Percentiles rank a stretch among this genome's conserved stretches.
These are phyloP conservation scores for Coix lacrymajobi DNA, from an alignment of 176 grass and related monocot genomes.

Conservation along the genomic window DNA sequence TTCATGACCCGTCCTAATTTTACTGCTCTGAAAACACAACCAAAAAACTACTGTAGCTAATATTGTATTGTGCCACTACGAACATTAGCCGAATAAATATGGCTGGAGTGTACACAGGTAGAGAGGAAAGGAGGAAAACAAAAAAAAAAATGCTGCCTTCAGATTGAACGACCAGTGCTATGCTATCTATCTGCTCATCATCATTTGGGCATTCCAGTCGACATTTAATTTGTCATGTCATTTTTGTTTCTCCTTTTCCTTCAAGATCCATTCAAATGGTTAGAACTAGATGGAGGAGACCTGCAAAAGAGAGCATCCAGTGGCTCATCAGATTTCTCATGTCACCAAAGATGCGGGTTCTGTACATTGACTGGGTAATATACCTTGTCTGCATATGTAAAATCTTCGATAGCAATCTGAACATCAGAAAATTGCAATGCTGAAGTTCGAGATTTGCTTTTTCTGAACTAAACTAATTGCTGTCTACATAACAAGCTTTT, in stretches of 20 bases:
- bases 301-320: slow-evolving; percentile 21
- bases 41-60: neutral
- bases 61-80: neutral
- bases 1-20: slow-evolving; percentile 19
- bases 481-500: neutral
- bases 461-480: neutral
- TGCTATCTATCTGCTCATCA: slow-evolving; percentile 22
- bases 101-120: slow-evolving; percentile 20
- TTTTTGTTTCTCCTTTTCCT: slow-evolving; percentile 1
- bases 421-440: neutral
- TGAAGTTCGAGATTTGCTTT: slow-evolving; percentile 3
- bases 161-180: slow-evolving; percentile 12
- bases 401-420: neutral
- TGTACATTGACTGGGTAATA: neutral
- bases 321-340: neutral
- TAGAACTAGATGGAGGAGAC: neutral
- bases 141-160: slow-evolving; percentile 1
- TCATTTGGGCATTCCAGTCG: neutral
- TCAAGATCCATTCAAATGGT: neutral
- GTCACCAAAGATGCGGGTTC: neutral
- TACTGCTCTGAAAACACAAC: slow-evolving; percentile 10
- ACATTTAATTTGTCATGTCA: neutral
- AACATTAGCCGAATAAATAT: neutral
- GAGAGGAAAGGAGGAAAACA: neutral
- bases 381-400: slow-evolving; percentile 14